Evolutionary conservation across 257 asterid genomes (phyloP).

Genomic region (Penstemon davidsonii): DNA sequence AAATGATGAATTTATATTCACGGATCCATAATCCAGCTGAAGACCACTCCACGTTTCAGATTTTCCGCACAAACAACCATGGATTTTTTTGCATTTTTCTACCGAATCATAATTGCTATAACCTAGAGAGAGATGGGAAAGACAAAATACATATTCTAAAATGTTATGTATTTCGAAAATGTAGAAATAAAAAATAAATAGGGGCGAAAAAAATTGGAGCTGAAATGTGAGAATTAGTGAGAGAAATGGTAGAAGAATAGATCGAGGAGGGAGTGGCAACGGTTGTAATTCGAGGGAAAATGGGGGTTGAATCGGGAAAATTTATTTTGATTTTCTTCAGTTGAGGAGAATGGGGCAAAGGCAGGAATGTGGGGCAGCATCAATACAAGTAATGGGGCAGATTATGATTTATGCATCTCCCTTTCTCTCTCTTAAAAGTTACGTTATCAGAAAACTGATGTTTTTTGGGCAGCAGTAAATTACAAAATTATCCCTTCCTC

Average conservation of each 20-base stretch:
- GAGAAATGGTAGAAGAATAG: constrained; percentile 30
- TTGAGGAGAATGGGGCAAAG: constrained; percentile 24
- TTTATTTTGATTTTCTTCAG: constrained; percentile 23
- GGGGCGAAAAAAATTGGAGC: constrained; percentile 7
- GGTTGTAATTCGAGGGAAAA: constrained; percentile 38
- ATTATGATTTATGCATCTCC: not conserved
- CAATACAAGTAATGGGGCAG: not conserved
- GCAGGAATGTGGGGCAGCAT: not conserved
- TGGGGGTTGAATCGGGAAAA: constrained; percentile 30
- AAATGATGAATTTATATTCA: constrained; percentile 27
- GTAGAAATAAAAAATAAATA: constrained; percentile 25
- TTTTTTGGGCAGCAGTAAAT: not conserved
- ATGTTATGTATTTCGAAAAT: constrained; percentile 12
- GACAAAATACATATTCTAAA: constrained; percentile 8
- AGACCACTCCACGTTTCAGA: constrained; percentile 36
- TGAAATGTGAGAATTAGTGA: constrained; percentile 28
- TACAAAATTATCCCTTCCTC: not conserved
- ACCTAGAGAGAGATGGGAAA: constrained; percentile 26
- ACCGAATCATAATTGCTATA: constrained; percentile 15
- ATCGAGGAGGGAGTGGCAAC: constrained; percentile 34
- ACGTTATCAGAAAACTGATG: constrained; percentile 1
- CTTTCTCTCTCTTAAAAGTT: constrained; percentile 9
- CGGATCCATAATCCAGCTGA: constrained; percentile 55
- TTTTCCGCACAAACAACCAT: constrained; percentile 1
- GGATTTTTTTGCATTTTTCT: constrained; percentile 12